phyloP scores from a whole-genome alignment of 495 filamentous ascomycete genomes.

The Cenococcum geophilum region DNA sequence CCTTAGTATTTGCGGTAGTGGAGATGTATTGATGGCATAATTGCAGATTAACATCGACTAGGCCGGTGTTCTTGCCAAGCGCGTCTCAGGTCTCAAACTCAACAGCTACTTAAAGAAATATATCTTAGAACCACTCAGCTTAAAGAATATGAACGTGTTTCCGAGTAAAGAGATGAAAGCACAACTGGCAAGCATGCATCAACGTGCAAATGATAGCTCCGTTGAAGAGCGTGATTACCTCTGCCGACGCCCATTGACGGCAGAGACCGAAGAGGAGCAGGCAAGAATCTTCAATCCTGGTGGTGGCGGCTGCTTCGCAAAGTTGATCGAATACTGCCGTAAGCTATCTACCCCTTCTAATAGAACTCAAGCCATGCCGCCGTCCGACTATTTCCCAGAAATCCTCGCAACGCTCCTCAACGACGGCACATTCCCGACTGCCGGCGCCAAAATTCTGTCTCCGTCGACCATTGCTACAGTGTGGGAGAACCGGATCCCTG shows the following conservation, averaged over 20 bases:
- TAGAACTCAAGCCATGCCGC: neutral
- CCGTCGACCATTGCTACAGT: slow-evolving; percentile 51
- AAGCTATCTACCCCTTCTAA: slow-evolving; percentile 27
- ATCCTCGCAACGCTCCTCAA: slow-evolving; percentile 36
- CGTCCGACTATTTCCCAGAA: slow-evolving; percentile 5
- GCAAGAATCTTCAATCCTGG: slow-evolving; percentile 47
- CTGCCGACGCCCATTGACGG: slow-evolving; percentile 41
- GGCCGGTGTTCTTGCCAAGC: slow-evolving; percentile 53
- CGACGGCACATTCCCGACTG: slow-evolving; percentile 41
- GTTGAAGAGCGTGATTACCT: slow-evolving; percentile 46
- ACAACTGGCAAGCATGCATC: slow-evolving; percentile 48
- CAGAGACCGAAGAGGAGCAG: slow-evolving; percentile 37
- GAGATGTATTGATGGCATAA: neutral
- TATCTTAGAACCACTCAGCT: slow-evolving; percentile 52
- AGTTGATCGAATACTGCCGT: slow-evolving; percentile 52
- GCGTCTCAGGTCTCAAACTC: slow-evolving; percentile 45
- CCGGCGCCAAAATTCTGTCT: slow-evolving; percentile 44
- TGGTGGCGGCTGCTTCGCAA: slow-evolving; percentile 52
- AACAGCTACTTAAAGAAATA: slow-evolving; percentile 52
- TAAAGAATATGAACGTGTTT: slow-evolving; percentile 51
- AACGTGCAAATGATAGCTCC: slow-evolving; percentile 39
- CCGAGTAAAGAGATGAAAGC: slow-evolving; percentile 47
- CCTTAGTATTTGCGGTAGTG: neutral
- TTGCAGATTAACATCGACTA: slow-evolving; percentile 52
- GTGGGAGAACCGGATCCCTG: slow-evolving; percentile 56